Base-by-base conservation (phyloP, 352 stramenopile species). In the Globisporangium nunn region DNA sequence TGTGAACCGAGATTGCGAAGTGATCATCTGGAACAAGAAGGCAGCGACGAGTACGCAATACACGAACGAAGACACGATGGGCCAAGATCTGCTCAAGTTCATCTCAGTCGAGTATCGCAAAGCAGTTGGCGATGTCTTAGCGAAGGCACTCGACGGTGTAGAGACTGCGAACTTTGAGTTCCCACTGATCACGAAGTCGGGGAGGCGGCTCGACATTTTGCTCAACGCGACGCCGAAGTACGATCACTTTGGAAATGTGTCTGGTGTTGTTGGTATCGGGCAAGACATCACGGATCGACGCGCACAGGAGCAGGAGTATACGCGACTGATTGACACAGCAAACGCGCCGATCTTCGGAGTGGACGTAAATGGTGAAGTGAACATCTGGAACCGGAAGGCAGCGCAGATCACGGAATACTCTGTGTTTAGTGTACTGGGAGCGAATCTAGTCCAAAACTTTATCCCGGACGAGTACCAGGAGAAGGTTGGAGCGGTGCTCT, bases 11-110 rank as follows among this genome's bases (percentile, higher is more conserved):
- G 59, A 89, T 37, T 88, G 88, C 49, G 65, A 69, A 18, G 85
- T 96, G 37, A 91, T 87, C 14, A 87, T 95, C 62, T 98, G 93
- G 93, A 98, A 98, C 64, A 88, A 97, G 52, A 96, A 96, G 63
- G 90, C 86, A 0, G 79, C 80, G 0, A 82, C 75, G 1, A 87
- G 92, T 50, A 97, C 89, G 4, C 88, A 95, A 56, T 98, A 96
- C 63, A 73, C 74, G 15, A 84, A 86, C 31, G 64, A 89, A 18
- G 83, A 98, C 53, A 87, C 90, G 5, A 89, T 97, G 48, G 91
- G 83, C 14, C 63, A 87, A 37, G 63, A 91, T 41, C 62, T 95
- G 0, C 52, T 91, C 41, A 72, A 66, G 10, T 93, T 90, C 52
- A 90, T 91, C 41, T 66, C 76, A 33, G 64, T 79, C 40, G 72